A percentile compares a stretch with the other conserved stretches of the same genome.
phyloP scores from a whole-genome alignment of 1,284 basidiomycete genomes.

The Ustilago vetiveriae region DNA sequence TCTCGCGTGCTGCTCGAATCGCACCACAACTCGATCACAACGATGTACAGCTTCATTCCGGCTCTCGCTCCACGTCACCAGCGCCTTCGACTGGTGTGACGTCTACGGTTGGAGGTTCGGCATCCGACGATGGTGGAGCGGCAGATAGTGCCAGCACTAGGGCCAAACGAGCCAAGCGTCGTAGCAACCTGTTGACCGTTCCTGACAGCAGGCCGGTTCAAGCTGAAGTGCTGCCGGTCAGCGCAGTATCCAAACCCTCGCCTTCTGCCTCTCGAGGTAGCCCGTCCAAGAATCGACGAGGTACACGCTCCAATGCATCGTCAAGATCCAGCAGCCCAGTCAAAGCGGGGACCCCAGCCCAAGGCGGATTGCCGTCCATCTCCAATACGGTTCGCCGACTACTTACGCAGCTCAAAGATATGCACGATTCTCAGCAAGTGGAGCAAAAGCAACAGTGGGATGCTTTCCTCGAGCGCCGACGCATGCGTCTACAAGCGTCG shows the following conservation, averaged over 20 bases:
- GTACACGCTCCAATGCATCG: constrained; percentile 30
- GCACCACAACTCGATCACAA: constrained; percentile 18
- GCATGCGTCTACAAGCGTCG: constrained; percentile 67
- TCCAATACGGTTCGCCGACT: constrained; percentile 79
- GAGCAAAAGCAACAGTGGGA: constrained; percentile 86
- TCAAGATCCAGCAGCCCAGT: constrained; percentile 45
- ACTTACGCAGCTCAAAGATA: constrained; percentile 81
- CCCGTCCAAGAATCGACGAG: constrained; percentile 15
- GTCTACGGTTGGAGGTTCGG: constrained; percentile 14
- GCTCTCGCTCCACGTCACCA: constrained; percentile 14
- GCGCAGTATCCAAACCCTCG: constrained; percentile 41
- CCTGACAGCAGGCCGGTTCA: constrained; percentile 66
- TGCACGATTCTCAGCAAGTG: constrained; percentile 84
- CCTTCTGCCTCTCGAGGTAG: constrained; percentile 21
- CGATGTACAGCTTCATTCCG: constrained; percentile 7
- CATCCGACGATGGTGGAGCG: constrained; percentile 16
- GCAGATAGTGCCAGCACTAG: constrained; percentile 18
- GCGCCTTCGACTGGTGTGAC: constrained; percentile 17
- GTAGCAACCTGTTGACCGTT: constrained; percentile 40
- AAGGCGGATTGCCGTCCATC: constrained; percentile 61
- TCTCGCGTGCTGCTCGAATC: constrained; percentile 59
- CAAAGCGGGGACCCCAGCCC: constrained; percentile 6
- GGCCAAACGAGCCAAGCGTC: constrained; percentile 25
- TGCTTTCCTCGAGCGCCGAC: constrained; percentile 76
- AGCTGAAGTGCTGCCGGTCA: constrained; percentile 50